A percentile compares a stretch with the other conserved stretches of the same genome.
Evolutionary conservation across 805 yeast species (phyloP).

Genomic region (Saccharomycopsis schoenii): DNA sequence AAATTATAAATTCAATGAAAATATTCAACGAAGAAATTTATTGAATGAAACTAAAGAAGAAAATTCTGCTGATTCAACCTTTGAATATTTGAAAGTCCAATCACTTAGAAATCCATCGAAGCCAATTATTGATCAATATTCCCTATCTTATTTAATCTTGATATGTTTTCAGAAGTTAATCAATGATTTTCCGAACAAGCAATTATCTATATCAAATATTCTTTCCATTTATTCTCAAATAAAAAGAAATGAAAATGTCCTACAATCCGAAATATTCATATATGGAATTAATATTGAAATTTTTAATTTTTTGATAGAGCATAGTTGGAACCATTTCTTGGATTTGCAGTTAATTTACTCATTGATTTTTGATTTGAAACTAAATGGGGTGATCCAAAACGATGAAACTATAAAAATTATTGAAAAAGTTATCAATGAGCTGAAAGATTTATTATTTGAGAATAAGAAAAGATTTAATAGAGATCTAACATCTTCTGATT

Average conservation of each 20-base stretch:
- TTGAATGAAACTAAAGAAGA: neutral
- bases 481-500: neutral
- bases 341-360: conserved; percentile 9
- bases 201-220: neutral
- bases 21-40: neutral
- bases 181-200: neutral
- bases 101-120: neutral
- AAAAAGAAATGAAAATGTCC: neutral
- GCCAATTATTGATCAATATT: neutral
- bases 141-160: neutral
- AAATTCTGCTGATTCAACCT: neutral
- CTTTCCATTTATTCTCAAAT: neutral
- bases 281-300: conserved; percentile 12
- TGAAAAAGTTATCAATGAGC: conserved; percentile 5
- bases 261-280: conserved; percentile 1
- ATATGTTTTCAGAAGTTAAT: neutral
- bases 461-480: neutral
- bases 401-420: conserved; percentile 5
- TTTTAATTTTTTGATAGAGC: conserved; percentile 12
- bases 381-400: conserved; percentile 9
- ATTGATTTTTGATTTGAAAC: conserved; percentile 6
- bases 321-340: conserved; percentile 9
- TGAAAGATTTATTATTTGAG: neutral
- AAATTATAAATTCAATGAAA: neutral
- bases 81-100: neutral